phyloP scores from a whole-genome alignment of 805 yeast species.

The Metschnikowia proteae region DNA sequence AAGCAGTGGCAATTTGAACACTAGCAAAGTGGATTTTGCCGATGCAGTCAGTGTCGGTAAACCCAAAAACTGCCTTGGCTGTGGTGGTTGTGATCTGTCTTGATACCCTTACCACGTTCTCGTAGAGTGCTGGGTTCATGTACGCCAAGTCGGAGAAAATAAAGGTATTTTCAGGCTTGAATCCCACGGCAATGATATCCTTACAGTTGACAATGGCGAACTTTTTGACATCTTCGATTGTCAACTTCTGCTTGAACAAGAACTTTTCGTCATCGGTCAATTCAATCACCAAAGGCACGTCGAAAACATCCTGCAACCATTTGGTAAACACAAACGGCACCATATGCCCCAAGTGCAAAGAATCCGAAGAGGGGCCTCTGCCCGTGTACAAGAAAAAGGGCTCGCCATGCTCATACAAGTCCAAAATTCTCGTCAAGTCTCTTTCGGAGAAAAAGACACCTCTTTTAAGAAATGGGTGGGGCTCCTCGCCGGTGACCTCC shows the following conservation, averaged over 20 bases:
- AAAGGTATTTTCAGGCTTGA: slow-evolving; percentile 90
- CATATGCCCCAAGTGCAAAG: slow-evolving; percentile 97
- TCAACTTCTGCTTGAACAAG: slow-evolving; percentile 84
- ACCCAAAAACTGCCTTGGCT: slow-evolving; percentile 95
- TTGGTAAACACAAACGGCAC: slow-evolving; percentile 92
- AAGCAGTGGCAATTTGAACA: slow-evolving; percentile 92
- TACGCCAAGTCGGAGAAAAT: slow-evolving; percentile 89
- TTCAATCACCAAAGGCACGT: slow-evolving; percentile 90
- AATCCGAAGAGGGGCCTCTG: slow-evolving; percentile 91
- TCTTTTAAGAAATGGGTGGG: slow-evolving; percentile 85
- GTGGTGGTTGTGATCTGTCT: slow-evolving; percentile 96
- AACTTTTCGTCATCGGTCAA: slow-evolving; percentile 97
- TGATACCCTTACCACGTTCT: slow-evolving; percentile 86
- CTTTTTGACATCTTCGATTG: slow-evolving; percentile 80
- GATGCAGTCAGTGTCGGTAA: slow-evolving; percentile 89
- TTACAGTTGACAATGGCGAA: slow-evolving; percentile 82
- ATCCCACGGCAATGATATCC: slow-evolving; percentile 92
- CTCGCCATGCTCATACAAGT: slow-evolving; percentile 88
- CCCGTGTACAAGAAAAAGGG: slow-evolving; percentile 96
- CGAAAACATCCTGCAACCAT: slow-evolving; percentile 98
- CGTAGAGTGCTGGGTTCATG: slow-evolving; percentile 93
- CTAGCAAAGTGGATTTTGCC: slow-evolving; percentile 95
- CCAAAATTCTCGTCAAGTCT: slow-evolving; percentile 73
- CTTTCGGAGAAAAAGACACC: slow-evolving; percentile 93
- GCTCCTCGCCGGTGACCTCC: slow-evolving; percentile 80